Conservation (phyloP, 1,284 basidiomycete species). For the Taiwanofungus camphoratus region DNA sequence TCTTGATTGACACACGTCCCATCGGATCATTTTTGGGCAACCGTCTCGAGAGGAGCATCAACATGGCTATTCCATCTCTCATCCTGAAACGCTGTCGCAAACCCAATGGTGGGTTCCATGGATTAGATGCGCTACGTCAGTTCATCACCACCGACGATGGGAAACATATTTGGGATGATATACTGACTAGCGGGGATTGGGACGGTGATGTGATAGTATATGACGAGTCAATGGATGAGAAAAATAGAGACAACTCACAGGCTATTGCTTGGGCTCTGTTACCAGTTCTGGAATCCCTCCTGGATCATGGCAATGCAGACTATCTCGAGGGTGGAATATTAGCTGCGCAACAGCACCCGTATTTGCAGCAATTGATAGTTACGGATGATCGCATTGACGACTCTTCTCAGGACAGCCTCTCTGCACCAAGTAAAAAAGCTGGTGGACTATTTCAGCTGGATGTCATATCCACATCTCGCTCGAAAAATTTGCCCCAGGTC, state of each 20-base stretch:
- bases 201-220: conserved; percentile 69
- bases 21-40: conserved; percentile 55
- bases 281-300: conserved; percentile 49
- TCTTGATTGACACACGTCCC: conserved; percentile 78
- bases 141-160: conserved; percentile 75
- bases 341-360: conserved; percentile 48
- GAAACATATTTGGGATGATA: conserved; percentile 59
- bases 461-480: conserved; percentile 46
- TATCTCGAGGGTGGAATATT: conserved; percentile 68
- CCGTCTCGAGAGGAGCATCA: conserved; percentile 66
- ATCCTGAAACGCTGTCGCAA: conserved; percentile 81
- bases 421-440: conserved; percentile 28
- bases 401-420: conserved; percentile 7
- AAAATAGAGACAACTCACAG: conserved; percentile 48
- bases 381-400: conserved; percentile 32
- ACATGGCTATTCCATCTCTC: conserved; percentile 79
- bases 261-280: conserved; percentile 62
- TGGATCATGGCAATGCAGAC: conserved; percentile 47
- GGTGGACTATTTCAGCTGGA: conserved; percentile 62
- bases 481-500: conserved; percentile 49
- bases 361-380: conserved; percentile 45
- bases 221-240: conserved; percentile 69
- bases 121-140: conserved; percentile 62
- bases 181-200: conserved; percentile 51
- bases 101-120: conserved; percentile 55